Percentiles rank a stretch among this genome's conserved stretches.
phyloP scores from a whole-genome alignment of 2,329 filamentous ascomycete species.

The Ophiostoma angusticollis region DNA sequence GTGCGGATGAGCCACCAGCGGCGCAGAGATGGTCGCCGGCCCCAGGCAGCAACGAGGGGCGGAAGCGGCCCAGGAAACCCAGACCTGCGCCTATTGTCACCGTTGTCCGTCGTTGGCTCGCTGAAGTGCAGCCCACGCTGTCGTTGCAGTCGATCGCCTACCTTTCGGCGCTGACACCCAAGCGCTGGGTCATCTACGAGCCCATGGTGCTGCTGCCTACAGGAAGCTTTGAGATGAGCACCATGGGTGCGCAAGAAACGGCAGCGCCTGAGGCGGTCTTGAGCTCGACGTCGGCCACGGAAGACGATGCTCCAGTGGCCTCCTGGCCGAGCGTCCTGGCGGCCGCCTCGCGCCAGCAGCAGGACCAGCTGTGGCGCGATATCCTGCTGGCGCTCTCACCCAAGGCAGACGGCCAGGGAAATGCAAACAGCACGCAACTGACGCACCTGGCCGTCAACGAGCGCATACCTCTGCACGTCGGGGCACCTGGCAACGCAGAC shows the following conservation, averaged over 20 bases:
- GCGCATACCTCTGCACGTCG: constrained; percentile 40
- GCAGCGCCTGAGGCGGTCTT: no score
- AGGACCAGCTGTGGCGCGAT: constrained; percentile 30
- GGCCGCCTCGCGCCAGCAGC: constrained; percentile 15
- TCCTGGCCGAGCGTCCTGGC: constrained; percentile 28
- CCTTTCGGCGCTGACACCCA: constrained; percentile 34
- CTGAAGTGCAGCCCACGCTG: neutral
- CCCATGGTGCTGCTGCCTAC: constrained; percentile 48
- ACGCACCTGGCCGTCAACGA: constrained; percentile 50
- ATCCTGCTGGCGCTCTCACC: constrained; percentile 35
- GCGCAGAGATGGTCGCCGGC: constrained; percentile 43
- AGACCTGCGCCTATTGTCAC: constrained; percentile 23
- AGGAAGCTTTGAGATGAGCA: constrained; percentile 37
- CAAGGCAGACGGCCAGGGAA: constrained; percentile 22
- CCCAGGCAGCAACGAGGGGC: neutral
- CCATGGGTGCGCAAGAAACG: neutral
- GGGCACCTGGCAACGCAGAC: neutral
- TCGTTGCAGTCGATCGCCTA: neutral
- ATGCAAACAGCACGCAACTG: constrained; percentile 25
- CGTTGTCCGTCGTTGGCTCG: constrained; percentile 25
- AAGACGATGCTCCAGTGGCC: no score
- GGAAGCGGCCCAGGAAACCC: constrained; percentile 9
- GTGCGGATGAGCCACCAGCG: no score
- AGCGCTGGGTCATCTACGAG: constrained; percentile 47
- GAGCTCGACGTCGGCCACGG: no score